phyloP scores from a whole-genome alignment of 2,329 filamentous ascomycete genomes.

The Claviceps sorghi region DNA sequence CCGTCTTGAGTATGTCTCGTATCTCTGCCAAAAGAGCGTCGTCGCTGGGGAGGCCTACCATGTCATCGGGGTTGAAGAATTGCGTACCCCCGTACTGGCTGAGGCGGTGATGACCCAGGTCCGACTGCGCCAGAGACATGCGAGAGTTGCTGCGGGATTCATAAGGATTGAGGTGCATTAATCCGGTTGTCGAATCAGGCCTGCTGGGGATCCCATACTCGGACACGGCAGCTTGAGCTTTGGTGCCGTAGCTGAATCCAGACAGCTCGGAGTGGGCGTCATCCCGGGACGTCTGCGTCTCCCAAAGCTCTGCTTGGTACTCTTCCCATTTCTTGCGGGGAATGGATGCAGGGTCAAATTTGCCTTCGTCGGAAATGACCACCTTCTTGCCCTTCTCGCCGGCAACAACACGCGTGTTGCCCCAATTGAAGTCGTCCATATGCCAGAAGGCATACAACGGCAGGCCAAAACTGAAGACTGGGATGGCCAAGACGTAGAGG shows the following conservation, averaged over 20 bases:
- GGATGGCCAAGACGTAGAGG: slow-evolving; percentile 80
- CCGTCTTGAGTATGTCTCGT: slow-evolving; percentile 76
- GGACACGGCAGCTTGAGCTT: slow-evolving; percentile 48
- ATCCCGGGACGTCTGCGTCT: slow-evolving; percentile 70
- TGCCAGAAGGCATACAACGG: slow-evolving; percentile 96
- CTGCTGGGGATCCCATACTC: slow-evolving; percentile 56
- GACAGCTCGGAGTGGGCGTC: slow-evolving; percentile 78
- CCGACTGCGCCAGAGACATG: slow-evolving; percentile 67
- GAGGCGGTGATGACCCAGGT: slow-evolving; percentile 44
- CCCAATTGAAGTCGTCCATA: slow-evolving; percentile 99
- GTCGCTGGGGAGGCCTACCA: slow-evolving; percentile 67
- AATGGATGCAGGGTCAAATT: slow-evolving; percentile 85
- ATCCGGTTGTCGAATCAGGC: slow-evolving; percentile 39
- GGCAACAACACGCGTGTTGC: slow-evolving; percentile 92
- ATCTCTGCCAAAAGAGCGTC: slow-evolving; percentile 89
- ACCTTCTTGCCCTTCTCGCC: slow-evolving; percentile 88
- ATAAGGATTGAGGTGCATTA: slow-evolving; percentile 39
- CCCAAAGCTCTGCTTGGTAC: slow-evolving; percentile 96
- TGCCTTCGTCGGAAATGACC: slow-evolving; percentile 90
- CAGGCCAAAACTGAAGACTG: slow-evolving; percentile 78
- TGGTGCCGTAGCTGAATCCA: slow-evolving; percentile 89
- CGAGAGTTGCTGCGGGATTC: slow-evolving; percentile 40
- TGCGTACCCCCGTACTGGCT: slow-evolving; percentile 48
- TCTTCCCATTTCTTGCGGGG: slow-evolving; percentile 99
- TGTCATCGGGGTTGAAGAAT: slow-evolving; percentile 48